Evolutionary conservation across 495 filamentous ascomycete species (phyloP), one percentile per base, ranked within the genome.

Genomic region (Penicillium arizonense): DNA sequence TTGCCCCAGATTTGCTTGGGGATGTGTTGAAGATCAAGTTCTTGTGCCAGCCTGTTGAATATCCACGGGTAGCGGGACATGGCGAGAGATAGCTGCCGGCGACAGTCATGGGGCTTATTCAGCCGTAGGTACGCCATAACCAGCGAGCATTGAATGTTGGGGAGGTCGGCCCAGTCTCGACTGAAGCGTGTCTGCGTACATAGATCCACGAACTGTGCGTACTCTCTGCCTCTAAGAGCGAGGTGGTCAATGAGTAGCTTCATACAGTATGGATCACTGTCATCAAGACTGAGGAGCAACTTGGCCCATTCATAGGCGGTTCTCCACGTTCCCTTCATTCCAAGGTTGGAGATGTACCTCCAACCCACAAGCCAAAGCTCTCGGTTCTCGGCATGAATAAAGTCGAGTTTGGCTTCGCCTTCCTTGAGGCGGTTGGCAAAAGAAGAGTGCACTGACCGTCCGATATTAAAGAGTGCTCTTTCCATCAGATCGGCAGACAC

Each of bases 251-350:
- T 80, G 52, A 87, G 68, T 16, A 94, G 78, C 38, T 80, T 77
- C 51, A 96, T 79, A 51, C 81, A 87, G 59, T 96, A 96, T 2
- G 91, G 92, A 66, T 99, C 94, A 0, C 69, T 75, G n/a, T 84
- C 83, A 58, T 88, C 82, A 44, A 99, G 68, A 52, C 84, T 82
- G 1, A 96, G 74, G 8, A 96, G 68, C 8, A 97, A 71, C 68
- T 95, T 96, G 5, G 87, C 81, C 90, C 92, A 99, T 68, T 97
- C 95, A 41, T 91, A 86, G 0, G 90, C 89, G 1, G 94, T 97
- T 26, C 91, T 81, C 78, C 89, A 96, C 12, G 92, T 96, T n/a
- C 92, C 91, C 59, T 94, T 91, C 79, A 89, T 86, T 9, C 87
- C 79, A 9, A 97, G 77, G 52, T 88, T 90, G 47, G 77, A 80